These are phyloP conservation scores for Aureobasidium lini DNA, from an alignment of 2,329 filamentous ascomycete genomes.

Conservation along the genomic window DNA sequence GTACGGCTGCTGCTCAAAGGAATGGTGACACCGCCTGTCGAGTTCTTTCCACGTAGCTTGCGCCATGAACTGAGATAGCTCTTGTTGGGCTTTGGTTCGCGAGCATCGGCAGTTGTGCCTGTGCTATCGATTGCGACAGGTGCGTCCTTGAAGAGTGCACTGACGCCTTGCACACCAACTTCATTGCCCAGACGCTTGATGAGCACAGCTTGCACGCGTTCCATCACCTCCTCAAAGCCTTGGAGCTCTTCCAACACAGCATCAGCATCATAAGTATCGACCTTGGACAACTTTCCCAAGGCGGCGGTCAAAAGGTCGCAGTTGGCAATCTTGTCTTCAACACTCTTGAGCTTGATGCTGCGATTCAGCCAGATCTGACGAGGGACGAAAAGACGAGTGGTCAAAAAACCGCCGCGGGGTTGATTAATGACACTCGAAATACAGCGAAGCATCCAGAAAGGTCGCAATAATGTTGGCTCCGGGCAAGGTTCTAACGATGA, in stretches of 20 bases:
- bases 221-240: slow-evolving; percentile 72
- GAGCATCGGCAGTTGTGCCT: slow-evolving; percentile 23
- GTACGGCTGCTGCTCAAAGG: slow-evolving; percentile 19
- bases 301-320: slow-evolving; percentile 89
- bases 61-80: slow-evolving; percentile 80
- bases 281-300: slow-evolving; percentile 60
- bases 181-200: slow-evolving; percentile 85
- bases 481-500: slow-evolving; percentile 85
- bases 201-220: slow-evolving; percentile 71
- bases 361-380: slow-evolving; percentile 90
- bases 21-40: slow-evolving; percentile 29
- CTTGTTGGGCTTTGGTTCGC: slow-evolving; percentile 52
- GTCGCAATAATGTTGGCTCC: slow-evolving; percentile 77
- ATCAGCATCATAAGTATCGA: slow-evolving; percentile 86
- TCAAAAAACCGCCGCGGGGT: slow-evolving; percentile 84
- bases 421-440: slow-evolving; percentile 89
- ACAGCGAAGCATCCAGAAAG: slow-evolving; percentile 96
- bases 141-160: slow-evolving; percentile 68
- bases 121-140: slow-evolving; percentile 17
- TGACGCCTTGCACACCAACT: slow-evolving; percentile 71
- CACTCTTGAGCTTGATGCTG: slow-evolving; percentile 80
- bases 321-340: slow-evolving; percentile 90
- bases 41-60: slow-evolving; percentile 83
- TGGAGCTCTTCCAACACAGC: slow-evolving; percentile 93
- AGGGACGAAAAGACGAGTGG: slow-evolving; percentile 84